Percentiles rank a stretch among this genome's conserved stretches.
Conservation (phyloP, 176 grass and related monocot species). For the Juncus effusus region DNA sequence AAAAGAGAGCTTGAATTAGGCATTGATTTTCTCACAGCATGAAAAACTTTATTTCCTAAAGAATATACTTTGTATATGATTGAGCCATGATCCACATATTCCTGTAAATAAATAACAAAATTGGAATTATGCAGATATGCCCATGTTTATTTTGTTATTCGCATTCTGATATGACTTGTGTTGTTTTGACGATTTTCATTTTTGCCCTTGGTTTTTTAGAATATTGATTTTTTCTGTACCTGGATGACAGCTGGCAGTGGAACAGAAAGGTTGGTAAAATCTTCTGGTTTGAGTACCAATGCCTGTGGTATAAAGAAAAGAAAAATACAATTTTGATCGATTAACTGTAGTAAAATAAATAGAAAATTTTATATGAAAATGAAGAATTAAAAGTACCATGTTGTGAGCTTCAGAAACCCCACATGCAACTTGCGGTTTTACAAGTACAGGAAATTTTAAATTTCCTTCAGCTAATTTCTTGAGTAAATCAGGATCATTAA, state of each 20-base stretch:
- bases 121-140: not conserved
- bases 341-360: not conserved
- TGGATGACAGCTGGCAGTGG: constrained; percentile 94
- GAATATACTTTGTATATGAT: constrained; percentile 87
- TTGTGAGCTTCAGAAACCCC: constrained; percentile 91
- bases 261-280: constrained; percentile 58
- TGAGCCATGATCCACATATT: constrained; percentile 92
- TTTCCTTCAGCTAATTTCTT: constrained; percentile 56
- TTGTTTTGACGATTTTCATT: not conserved
- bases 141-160: too few species aligned
- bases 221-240: constrained; percentile 38
- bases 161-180: too few species aligned
- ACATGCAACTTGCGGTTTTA: constrained; percentile 96
- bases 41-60: constrained; percentile 76
- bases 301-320: constrained; percentile 39
- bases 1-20: constrained; percentile 77
- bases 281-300: constrained; percentile 80
- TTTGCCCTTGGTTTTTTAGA: constrained; percentile 14
- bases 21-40: constrained; percentile 82
- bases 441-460: constrained; percentile 78
- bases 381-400: constrained; percentile 57
- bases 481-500: constrained; percentile 45
- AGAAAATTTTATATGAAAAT: constrained; percentile 1
- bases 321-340: not conserved
- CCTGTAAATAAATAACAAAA: constrained; percentile 49